These are phyloP conservation scores for Botrytis medusae DNA, from an alignment of 2,329 filamentous ascomycete genomes.

Conservation along the genomic window DNA sequence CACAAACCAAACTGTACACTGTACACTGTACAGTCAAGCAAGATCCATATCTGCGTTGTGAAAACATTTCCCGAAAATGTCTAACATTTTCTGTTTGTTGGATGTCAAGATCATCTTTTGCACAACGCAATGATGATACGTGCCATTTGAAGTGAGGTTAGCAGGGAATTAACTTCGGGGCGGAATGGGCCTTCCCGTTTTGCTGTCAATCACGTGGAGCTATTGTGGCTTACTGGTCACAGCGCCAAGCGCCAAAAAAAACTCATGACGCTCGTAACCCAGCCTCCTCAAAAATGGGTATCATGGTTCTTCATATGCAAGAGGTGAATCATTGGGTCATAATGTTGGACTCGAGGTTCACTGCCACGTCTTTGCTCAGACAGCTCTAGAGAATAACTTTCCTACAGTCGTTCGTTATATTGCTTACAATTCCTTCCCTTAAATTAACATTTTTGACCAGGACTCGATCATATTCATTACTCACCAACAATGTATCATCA, in stretches of 20 bases:
- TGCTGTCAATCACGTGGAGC: slow-evolving; percentile 13
- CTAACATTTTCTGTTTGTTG: background rate
- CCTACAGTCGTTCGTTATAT: slow-evolving; percentile 15
- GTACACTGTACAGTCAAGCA: background rate
- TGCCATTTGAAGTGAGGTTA: slow-evolving; percentile 11
- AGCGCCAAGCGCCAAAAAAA: slow-evolving; percentile 3
- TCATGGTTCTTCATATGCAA: background rate
- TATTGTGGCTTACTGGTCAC: background rate
- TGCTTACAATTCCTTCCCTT: slow-evolving; percentile 1
- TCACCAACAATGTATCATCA: slow-evolving; percentile 55
- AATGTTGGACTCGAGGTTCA: slow-evolving; percentile 16
- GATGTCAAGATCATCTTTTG: background rate
- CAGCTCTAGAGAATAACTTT: background rate
- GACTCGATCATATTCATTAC: slow-evolving; percentile 5
- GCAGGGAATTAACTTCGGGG: background rate
- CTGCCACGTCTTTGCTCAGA: slow-evolving; percentile 22
- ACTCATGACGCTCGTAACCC: slow-evolving; percentile 7
- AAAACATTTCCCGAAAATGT: background rate
- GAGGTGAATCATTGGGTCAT: slow-evolving; percentile 22
- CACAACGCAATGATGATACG: slow-evolving; percentile 14
- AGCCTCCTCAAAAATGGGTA: slow-evolving; percentile 23
- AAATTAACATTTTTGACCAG: slow-evolving; percentile 8
- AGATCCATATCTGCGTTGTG: slow-evolving; percentile 15
- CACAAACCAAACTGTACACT: background rate
- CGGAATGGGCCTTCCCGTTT: background rate